Percentiles rank a stretch among this genome's conserved stretches.
phyloP scores from a whole-genome alignment of 768 basidiomycete genomes.

The Tulasnella sp. region DNA sequence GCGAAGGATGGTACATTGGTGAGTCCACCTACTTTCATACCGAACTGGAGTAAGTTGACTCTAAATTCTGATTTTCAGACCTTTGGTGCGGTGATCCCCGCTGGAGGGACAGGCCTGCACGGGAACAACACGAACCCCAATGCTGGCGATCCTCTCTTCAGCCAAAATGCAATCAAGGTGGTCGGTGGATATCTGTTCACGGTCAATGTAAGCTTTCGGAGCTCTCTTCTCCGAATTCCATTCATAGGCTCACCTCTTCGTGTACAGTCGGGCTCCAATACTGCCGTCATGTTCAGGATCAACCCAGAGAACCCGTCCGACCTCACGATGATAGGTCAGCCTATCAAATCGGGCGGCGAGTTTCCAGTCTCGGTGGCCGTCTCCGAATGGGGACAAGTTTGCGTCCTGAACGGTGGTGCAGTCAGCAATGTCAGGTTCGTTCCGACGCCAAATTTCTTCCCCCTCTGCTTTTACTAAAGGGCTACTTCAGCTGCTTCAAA shows the following conservation, averaged over 20 bases:
- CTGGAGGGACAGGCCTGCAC: conserved; percentile 48
- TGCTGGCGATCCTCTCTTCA: conserved; percentile 51
- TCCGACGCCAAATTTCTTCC: not conserved
- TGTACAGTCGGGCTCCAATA: conserved; percentile 55
- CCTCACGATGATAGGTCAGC: conserved; percentile 51
- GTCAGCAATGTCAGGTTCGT: not conserved
- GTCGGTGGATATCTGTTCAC: conserved; percentile 48
- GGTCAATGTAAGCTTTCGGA: conserved; percentile 44
- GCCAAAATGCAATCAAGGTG: conserved; percentile 50
- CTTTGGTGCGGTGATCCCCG: conserved; percentile 43
- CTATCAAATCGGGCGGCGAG: conserved; percentile 49
- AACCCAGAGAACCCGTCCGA: conserved; percentile 51
- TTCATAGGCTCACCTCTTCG: not conserved
- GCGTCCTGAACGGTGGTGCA: conserved; percentile 30
- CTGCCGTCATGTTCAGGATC: conserved; percentile 48
- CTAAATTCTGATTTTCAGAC: conserved; percentile 36
- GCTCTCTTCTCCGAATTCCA: not conserved
- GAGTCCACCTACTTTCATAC: conserved; percentile 3
- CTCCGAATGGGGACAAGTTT: not conserved
- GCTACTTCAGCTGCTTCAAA: not conserved
- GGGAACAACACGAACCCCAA: conserved; percentile 41
- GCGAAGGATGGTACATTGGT: conserved; percentile 46
- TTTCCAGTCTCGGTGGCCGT: conserved; percentile 24
- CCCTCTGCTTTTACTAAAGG: not conserved
- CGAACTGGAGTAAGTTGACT: not conserved